Base-by-base conservation (phyloP, 1,284 basidiomycete genomes). In the Ganoderma resinaceum region DNA sequence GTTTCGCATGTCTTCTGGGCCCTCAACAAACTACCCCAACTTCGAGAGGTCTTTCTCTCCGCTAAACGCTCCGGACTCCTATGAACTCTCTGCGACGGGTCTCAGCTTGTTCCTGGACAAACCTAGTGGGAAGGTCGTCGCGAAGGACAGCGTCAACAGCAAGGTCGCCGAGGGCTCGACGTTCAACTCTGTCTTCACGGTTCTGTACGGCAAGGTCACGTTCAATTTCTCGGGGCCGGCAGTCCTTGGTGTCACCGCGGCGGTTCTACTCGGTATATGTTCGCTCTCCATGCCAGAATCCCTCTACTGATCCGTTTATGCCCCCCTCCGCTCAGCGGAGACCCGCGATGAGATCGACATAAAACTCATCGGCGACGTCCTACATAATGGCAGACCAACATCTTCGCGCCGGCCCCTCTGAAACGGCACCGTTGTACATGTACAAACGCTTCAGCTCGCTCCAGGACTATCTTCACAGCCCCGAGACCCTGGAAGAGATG, bases 271-370 rank as follows among this genome's bases (percentile, higher is more conserved):
- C 31, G 79, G 82, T 81, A 66, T n/a, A n/a, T 38, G 76, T 70
- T 23, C 23, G 23, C 14, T 7, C 49, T 23, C 20, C 20, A n/a
- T 26, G 20, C 61, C 16, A 16, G n/a, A 1, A 14, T 38, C 23
- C 38, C 23, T 1, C 20, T 11, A 5, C 20, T 38, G 33, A 37
- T 18, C 29, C 33, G 20, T 37, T 23, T 8, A 37, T n/a, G n/a
- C 12, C 20, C 31, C 20, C 23, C n/a, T 58, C 8, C 37, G 5
- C 23, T 46, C 37, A 81, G 81, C 79, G 20, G 78, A 80, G 55
- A 64, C 76, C 37, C 70, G 70, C 35, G 84, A 85, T 71, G 84
- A 86, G 66, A 83, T 85, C 40, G 85, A 86, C 70, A 74, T 85
- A 61, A 85, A 86, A 67, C 73, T 85, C 8, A 72, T 85, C 14